Percentiles rank a stretch among this genome's conserved stretches.
phyloP scores from a whole-genome alignment of 2,329 filamentous ascomycete genomes.

The Diaporthe caulivora region DNA sequence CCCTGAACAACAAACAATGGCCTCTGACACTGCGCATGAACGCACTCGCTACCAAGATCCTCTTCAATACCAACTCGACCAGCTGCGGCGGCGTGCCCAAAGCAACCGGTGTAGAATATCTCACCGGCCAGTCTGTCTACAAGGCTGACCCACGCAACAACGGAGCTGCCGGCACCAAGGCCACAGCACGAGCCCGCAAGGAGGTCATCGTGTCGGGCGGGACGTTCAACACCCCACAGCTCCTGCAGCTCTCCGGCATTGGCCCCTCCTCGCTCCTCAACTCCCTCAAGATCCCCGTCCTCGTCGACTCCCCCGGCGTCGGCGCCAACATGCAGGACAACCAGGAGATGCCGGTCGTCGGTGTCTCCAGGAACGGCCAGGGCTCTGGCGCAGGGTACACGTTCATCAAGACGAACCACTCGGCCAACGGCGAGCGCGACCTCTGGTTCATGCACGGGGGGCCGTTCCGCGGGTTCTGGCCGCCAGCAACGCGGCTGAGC shows the following conservation, averaged over 20 bases:
- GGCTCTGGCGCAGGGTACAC: conserved; percentile 42
- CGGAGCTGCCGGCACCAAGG: conserved; percentile 44
- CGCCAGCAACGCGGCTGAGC: conserved; percentile 48
- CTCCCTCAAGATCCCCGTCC: conserved; percentile 56
- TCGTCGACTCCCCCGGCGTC: conserved; percentile 61
- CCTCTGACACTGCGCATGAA: not conserved
- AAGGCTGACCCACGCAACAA: conserved; percentile 33
- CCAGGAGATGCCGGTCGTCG: conserved; percentile 54
- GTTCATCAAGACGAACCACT: conserved; percentile 48
- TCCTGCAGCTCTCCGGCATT: conserved; percentile 63
- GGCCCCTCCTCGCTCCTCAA: conserved; percentile 57
- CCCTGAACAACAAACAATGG: conserved; percentile 6
- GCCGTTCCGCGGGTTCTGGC: conserved; percentile 66
- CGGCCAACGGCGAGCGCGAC: conserved; percentile 58
- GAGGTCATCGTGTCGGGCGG: conserved; percentile 63
- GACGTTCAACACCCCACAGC: conserved; percentile 61
- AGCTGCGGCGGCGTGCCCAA: not conserved
- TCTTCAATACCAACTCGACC: conserved; percentile 34
- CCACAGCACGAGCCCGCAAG: conserved; percentile 42
- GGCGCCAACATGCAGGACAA: conserved; percentile 64
- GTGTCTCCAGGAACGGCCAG: conserved; percentile 38
- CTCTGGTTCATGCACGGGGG: conserved; percentile 66
- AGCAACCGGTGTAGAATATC: conserved; percentile 19
- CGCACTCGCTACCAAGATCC: conserved; percentile 32
- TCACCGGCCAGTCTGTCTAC: conserved; percentile 20